Conservation (phyloP, 1,284 basidiomycete genomes). For the Papiliotrema nemorosa region DNA sequence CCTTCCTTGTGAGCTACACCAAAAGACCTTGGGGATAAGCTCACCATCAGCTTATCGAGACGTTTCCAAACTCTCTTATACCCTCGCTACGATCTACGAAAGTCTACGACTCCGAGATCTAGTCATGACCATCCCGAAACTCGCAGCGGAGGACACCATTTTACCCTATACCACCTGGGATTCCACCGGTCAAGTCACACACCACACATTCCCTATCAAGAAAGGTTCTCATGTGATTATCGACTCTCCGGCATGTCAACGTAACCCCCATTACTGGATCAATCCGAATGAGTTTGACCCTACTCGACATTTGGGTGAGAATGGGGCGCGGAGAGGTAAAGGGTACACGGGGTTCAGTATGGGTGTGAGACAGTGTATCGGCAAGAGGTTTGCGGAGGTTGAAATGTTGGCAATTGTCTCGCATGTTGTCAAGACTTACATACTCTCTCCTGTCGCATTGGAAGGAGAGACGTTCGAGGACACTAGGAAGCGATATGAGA, state of each 20-base stretch:
- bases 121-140: constrained; percentile 54
- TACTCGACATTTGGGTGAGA: constrained; percentile 51
- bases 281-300: constrained; percentile 57
- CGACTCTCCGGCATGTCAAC: constrained; percentile 17
- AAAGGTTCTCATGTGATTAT: constrained; percentile 22
- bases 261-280: constrained; percentile 56
- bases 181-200: constrained; percentile 9
- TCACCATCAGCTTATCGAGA: constrained; percentile 52
- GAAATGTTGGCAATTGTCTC: constrained; percentile 56
- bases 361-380: constrained; percentile 57
- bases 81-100: constrained; percentile 58
- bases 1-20: constrained; percentile 15
- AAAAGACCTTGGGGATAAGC: background rate
- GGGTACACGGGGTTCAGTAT: constrained; percentile 55
- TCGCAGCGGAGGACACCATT: constrained; percentile 33
- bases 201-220: constrained; percentile 15
- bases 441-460: constrained; percentile 47
- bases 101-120: constrained; percentile 61
- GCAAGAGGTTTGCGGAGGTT: constrained; percentile 52
- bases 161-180: constrained; percentile 30
- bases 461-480: constrained; percentile 47
- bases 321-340: constrained; percentile 18
- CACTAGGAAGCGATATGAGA: constrained; percentile 42
- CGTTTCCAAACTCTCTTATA: constrained; percentile 49
- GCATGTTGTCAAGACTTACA: constrained; percentile 54